Evolutionary conservation across 1,139 yeast genomes (phyloP).

Genomic region (Pichia sp.): DNA sequence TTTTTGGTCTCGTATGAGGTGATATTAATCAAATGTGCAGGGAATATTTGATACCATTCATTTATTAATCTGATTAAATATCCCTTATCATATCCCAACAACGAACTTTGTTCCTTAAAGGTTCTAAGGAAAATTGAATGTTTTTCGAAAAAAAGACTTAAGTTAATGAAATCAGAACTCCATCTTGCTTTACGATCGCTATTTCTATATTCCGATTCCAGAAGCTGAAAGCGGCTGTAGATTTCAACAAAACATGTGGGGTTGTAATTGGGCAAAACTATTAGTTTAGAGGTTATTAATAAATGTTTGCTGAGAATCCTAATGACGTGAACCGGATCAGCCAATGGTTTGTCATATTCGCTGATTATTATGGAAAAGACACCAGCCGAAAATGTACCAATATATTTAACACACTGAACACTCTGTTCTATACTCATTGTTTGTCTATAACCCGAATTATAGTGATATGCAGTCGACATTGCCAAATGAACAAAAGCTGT

Average conservation of each 20-base stretch:
- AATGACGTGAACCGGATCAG: neutral
- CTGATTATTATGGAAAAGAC: constrained; percentile 6
- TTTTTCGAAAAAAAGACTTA: constrained; percentile 5
- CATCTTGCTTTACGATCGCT: neutral
- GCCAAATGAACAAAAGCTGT: constrained; percentile 3
- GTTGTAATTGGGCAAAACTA: constrained; percentile 2
- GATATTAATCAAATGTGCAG: constrained; percentile 4
- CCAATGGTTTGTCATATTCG: neutral
- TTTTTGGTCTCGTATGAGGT: neutral
- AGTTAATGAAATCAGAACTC: constrained; percentile 3
- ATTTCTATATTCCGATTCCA: neutral
- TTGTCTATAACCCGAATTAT: constrained; percentile 4
- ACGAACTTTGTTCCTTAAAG: neutral
- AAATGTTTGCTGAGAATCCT: constrained; percentile 1
- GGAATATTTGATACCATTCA: constrained; percentile 9
- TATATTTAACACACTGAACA: constrained; percentile 3
- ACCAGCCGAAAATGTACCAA: constrained; percentile 8
- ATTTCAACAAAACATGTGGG: neutral
- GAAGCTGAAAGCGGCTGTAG: neutral
- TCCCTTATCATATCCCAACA: constrained; percentile 2
- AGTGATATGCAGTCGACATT: constrained; percentile 7
- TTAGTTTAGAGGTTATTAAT: constrained; percentile 1
- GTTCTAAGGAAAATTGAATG: constrained; percentile 1
- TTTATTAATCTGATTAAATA: constrained; percentile 6
- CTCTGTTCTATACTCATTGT: constrained; percentile 4